Conservation (phyloP, 2,329 filamentous ascomycete species). For the Colletotrichum euphorbiae region DNA sequence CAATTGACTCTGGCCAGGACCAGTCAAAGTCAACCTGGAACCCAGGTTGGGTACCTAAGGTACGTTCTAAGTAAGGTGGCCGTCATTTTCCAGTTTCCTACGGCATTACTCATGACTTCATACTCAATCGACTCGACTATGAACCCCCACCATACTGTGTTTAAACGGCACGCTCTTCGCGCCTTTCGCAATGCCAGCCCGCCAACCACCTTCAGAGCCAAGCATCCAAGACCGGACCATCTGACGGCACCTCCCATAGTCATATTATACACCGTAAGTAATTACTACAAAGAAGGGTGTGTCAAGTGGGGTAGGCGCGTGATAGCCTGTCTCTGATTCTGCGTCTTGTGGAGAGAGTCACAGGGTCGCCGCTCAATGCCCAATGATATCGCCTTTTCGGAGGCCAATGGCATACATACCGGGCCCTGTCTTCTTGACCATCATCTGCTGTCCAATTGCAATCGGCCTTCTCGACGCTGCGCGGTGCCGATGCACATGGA, state of each 20-base stretch:
- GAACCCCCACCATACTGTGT: no score
- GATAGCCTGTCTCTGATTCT: conserved; percentile 37
- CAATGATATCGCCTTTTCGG: conserved; percentile 16
- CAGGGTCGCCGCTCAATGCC: conserved; percentile 10
- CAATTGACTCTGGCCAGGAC: conserved; percentile 3
- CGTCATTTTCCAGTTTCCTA: background rate
- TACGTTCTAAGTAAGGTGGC: background rate
- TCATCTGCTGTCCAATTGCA: background rate
- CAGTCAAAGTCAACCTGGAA: conserved; percentile 7
- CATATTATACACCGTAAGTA: background rate
- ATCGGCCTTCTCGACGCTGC: conserved; percentile 7
- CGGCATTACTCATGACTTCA: no score
- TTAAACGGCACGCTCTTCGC: background rate
- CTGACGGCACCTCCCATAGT: conserved; percentile 14
- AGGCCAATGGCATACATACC: no score
- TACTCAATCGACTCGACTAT: no score
- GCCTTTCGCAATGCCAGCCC: background rate
- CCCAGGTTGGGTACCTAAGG: background rate
- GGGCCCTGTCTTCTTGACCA: background rate
- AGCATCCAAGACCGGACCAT: conserved; percentile 20
- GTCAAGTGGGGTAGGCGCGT: conserved; percentile 33
- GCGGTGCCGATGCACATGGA: conserved; percentile 1
- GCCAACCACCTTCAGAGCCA: background rate
- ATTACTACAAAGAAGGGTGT: conserved; percentile 7
- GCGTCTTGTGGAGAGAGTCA: conserved; percentile 26